Conservation (phyloP, 192 early-diverging fungal genomes). For the Gaertneriomyces semiglobifer region DNA sequence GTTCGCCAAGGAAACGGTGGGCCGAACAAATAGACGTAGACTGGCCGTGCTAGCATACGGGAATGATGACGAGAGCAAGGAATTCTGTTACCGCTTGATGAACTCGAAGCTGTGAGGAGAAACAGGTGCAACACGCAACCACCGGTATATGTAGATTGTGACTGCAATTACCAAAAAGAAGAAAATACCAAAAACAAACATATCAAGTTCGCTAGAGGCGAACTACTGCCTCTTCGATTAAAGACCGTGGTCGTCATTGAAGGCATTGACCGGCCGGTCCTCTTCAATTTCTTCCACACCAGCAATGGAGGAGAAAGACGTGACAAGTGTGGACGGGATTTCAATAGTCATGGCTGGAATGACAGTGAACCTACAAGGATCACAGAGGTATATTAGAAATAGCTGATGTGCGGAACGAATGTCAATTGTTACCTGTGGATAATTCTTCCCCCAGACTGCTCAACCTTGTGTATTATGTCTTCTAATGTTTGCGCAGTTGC, state of each 20-base stretch:
- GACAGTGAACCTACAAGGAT: slow-evolving; percentile 15
- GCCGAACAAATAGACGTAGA: slow-evolving; percentile 21
- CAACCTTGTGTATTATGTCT: slow-evolving; percentile 15
- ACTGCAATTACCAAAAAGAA: too few species aligned
- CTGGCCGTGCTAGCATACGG: slow-evolving; percentile 35
- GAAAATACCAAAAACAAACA: too few species aligned
- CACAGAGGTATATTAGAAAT: not conserved
- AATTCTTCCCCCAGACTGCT: slow-evolving; percentile 12
- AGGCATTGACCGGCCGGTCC: slow-evolving; percentile 18
- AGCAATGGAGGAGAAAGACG: slow-evolving; percentile 7
- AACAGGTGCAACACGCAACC: too few species aligned
- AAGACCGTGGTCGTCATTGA: not conserved
- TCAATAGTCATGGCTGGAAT: slow-evolving; percentile 23
- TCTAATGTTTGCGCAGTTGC: slow-evolving; percentile 17
- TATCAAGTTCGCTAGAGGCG: too few species aligned
- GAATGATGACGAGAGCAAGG: slow-evolving; percentile 30
- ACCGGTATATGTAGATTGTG: too few species aligned
- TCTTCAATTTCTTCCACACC: slow-evolving; percentile 19
- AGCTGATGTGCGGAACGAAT: not conserved
- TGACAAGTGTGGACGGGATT: slow-evolving; percentile 15
- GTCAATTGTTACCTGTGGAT: slow-evolving; percentile 5
- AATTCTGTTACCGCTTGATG: not conserved
- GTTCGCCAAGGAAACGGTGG: slow-evolving; percentile 19
- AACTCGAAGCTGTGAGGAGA: too few species aligned
- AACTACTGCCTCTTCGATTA: too few species aligned